A percentile compares a stretch with the other conserved stretches of the same genome.
Conservation (phyloP, 169 alveolate genomes). For the Plasmodium reichenowi region DNA sequence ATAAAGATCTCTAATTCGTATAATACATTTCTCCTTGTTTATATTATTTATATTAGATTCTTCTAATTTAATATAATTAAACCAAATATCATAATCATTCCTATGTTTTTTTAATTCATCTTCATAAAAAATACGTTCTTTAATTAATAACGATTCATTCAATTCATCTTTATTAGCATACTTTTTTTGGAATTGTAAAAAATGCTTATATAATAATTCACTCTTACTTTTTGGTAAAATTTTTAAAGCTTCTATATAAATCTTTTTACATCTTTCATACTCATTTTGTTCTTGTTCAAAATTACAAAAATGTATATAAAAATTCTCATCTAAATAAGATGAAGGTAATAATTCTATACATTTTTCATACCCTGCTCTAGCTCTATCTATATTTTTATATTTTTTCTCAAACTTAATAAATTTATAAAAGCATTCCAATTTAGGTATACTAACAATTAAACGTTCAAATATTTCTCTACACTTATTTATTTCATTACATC, state of each 20-base stretch:
- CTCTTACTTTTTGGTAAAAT: conserved; percentile 92
- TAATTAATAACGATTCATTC: conserved; percentile 88
- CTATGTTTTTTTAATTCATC: conserved; percentile 87
- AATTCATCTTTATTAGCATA: conserved; percentile 93
- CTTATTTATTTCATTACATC: conserved; percentile 96
- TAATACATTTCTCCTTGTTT: conserved; percentile 67
- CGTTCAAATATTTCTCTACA: conserved; percentile 93
- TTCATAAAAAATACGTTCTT: conserved; percentile 89
- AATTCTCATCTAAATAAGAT: conserved; percentile 93
- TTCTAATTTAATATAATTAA: conserved; percentile 95
- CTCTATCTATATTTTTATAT: conserved; percentile 89
- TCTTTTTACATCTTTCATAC: conserved; percentile 92
- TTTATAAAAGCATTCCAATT: conserved; percentile 92
- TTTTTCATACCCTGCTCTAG: conserved; percentile 89
- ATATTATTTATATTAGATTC: conserved; percentile 87
- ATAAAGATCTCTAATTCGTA: conserved; percentile 92
- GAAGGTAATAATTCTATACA: conserved; percentile 94
- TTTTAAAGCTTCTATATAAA: conserved; percentile 95
- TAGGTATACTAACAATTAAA: conserved; percentile 93
- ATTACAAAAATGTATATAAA: conserved; percentile 93
- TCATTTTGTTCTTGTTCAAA: conserved; percentile 95
- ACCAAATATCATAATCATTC: conserved; percentile 96
- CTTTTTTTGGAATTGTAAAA: conserved; percentile 95
- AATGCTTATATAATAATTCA: conserved; percentile 90
- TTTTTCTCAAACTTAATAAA: conserved; percentile 97